A percentile compares a stretch with the other conserved stretches of the same genome.
Evolutionary conservation across 257 asterid genomes (phyloP).

Genomic region (Scutellaria barbata): DNA sequence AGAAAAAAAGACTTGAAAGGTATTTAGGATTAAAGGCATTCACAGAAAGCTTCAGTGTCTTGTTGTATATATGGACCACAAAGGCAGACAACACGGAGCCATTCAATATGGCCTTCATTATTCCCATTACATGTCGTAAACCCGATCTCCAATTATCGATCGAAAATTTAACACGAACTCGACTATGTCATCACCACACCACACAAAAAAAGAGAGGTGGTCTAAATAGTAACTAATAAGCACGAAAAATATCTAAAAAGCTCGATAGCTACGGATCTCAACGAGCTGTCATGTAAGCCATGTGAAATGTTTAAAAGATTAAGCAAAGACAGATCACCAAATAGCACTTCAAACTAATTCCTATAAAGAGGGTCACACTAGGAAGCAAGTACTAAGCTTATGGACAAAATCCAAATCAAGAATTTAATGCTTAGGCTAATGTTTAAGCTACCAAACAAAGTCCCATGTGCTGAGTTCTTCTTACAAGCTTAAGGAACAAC

Average conservation of each 20-base stretch:
- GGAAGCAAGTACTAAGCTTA: conserved; percentile 18
- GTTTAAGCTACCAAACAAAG: conserved; percentile 27
- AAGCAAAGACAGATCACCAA: neutral
- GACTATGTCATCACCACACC: neutral
- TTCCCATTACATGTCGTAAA: conserved; percentile 10
- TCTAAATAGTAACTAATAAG: neutral
- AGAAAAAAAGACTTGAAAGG: too few species aligned
- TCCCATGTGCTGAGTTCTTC: conserved; percentile 42
- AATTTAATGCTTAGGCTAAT: conserved; percentile 30
- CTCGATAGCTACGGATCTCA: neutral
- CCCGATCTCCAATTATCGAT: neutral
- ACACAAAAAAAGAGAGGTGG: neutral
- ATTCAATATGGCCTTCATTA: conserved; percentile 39
- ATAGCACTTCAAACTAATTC: neutral
- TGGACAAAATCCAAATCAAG: conserved; percentile 29
- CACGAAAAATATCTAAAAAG: neutral
- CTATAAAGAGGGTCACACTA: conserved; percentile 21
- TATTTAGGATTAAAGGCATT: too few species aligned
- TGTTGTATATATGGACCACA: conserved; percentile 40
- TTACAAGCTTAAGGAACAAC: conserved; percentile 22
- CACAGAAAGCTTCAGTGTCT: neutral
- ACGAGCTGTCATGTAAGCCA: conserved; percentile 25
- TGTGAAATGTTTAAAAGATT: conserved; percentile 27
- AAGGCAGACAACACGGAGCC: conserved; percentile 33
- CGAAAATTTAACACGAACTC: neutral